A percentile compares a stretch with the other conserved stretches of the same genome.
phyloP scores from a whole-genome alignment of 345 rosid species.

The Rhodamnia rubescens region DNA sequence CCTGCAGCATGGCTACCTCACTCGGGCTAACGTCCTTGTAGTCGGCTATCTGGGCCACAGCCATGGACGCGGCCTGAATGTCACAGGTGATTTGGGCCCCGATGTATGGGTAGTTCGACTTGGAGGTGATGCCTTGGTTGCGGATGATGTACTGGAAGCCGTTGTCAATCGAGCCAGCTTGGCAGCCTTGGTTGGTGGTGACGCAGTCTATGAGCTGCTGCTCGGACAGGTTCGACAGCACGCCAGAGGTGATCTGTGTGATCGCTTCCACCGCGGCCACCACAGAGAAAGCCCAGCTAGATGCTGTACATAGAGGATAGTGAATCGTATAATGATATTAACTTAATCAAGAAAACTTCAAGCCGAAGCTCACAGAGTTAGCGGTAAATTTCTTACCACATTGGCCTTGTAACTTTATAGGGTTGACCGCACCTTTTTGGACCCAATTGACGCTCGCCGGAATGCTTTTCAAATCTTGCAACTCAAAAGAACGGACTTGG shows the following conservation, averaged over 20 bases:
- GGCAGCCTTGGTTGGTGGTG: slow-evolving; percentile 27
- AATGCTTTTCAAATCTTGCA: neutral
- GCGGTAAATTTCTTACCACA: slow-evolving; percentile 14
- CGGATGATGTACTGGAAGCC: slow-evolving; percentile 19
- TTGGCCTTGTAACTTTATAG: slow-evolving; percentile 19
- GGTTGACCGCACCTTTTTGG: neutral
- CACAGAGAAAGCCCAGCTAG: neutral
- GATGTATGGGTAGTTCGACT: slow-evolving; percentile 14
- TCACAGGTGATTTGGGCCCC: slow-evolving; percentile 10
- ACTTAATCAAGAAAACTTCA: too few relatives aligned
- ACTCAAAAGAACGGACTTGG: neutral
- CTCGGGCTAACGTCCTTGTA: neutral
- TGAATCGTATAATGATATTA: too few relatives aligned
- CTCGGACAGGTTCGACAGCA: slow-evolving; percentile 31
- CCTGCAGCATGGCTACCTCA: neutral
- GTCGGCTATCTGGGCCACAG: neutral
- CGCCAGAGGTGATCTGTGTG: slow-evolving; percentile 21
- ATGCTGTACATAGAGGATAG: neutral
- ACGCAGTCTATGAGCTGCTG: slow-evolving; percentile 56
- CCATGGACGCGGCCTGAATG: too few relatives aligned
- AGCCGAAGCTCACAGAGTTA: too few relatives aligned
- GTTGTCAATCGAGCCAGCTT: slow-evolving; percentile 20
- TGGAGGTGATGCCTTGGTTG: slow-evolving; percentile 16
- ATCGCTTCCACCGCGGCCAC: neutral
- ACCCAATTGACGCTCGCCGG: slow-evolving; percentile 22